phyloP scores from a whole-genome alignment of 805 yeast species.

The Saccharomycodes ludwigii region DNA sequence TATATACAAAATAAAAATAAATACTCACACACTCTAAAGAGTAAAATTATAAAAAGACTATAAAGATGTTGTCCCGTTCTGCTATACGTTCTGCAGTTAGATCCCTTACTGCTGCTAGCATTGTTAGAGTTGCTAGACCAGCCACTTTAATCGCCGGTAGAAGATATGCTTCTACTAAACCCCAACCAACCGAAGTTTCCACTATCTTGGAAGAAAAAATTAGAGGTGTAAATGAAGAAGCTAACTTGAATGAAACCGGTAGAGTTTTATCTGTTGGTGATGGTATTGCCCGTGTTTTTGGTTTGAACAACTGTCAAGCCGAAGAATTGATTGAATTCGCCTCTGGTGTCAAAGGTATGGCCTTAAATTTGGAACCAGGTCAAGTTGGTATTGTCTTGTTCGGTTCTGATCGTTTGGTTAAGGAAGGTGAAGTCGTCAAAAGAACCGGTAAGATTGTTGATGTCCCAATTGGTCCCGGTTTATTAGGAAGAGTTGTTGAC shows the following conservation, averaged over 20 bases:
- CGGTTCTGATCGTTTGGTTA: slow-evolving; percentile 97
- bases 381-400: slow-evolving; percentile 99
- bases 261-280: slow-evolving; percentile 99
- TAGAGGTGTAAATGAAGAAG: slow-evolving; percentile 97
- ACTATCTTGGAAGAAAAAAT: slow-evolving; percentile 98
- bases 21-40: background rate
- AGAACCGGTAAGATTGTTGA: slow-evolving; percentile 99
- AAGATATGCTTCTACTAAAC: slow-evolving; percentile 84
- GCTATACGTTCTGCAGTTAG: slow-evolving; percentile 77
- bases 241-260: slow-evolving; percentile 98
- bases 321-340: slow-evolving; percentile 99
- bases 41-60: slow-evolving; percentile 1
- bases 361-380: slow-evolving; percentile 98
- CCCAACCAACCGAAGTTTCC: slow-evolving; percentile 98
- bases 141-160: slow-evolving; percentile 51
- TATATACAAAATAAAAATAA: background rate
- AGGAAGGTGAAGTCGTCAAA: slow-evolving; percentile 99
- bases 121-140: slow-evolving; percentile 52
- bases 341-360: slow-evolving; percentile 99
- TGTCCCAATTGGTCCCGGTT: slow-evolving; percentile 96
- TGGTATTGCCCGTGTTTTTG: slow-evolving; percentile 99
- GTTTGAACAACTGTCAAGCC: slow-evolving; percentile 98
- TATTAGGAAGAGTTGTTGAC: slow-evolving; percentile 98
- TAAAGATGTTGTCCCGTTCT: slow-evolving; percentile 74
- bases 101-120: slow-evolving; percentile 46